Evolutionary conservation across 345 rosid species (phyloP).

Genomic region (Murraya paniculata): DNA sequence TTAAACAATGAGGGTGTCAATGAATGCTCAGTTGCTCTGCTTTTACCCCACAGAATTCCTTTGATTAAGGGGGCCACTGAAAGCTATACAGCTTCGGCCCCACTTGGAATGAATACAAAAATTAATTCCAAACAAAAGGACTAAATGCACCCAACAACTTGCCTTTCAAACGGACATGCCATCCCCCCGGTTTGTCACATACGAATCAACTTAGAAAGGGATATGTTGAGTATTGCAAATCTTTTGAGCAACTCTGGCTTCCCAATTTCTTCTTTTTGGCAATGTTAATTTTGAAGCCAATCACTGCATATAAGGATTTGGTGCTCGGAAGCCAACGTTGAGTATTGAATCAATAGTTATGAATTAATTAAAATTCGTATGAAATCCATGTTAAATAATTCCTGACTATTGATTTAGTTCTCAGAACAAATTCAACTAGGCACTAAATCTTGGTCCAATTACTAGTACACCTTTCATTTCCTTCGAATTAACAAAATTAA

Average conservation of each 20-base stretch:
- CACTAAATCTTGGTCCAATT: no score
- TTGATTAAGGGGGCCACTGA: background rate
- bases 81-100: background rate
- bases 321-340: no score
- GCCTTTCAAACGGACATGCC: background rate
- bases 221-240: background rate
- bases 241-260: background rate
- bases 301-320: no score
- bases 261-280: background rate
- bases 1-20: background rate
- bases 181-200: background rate
- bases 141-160: background rate
- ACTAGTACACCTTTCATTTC: no score
- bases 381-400: no score
- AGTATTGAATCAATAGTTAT: no score
- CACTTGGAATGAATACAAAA: background rate
- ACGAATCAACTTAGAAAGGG: constrained; percentile 1
- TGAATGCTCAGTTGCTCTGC: constrained; percentile 1
- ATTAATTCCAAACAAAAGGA: background rate
- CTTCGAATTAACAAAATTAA: no score
- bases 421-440: no score
- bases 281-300: no score
- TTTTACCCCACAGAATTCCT: constrained; percentile 11
- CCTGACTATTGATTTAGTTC: no score
- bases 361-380: no score